Percentiles rank a stretch among this genome's conserved stretches.
Conservation (phyloP, 352 stramenopile species). For the Phytophthora sp. region DNA sequence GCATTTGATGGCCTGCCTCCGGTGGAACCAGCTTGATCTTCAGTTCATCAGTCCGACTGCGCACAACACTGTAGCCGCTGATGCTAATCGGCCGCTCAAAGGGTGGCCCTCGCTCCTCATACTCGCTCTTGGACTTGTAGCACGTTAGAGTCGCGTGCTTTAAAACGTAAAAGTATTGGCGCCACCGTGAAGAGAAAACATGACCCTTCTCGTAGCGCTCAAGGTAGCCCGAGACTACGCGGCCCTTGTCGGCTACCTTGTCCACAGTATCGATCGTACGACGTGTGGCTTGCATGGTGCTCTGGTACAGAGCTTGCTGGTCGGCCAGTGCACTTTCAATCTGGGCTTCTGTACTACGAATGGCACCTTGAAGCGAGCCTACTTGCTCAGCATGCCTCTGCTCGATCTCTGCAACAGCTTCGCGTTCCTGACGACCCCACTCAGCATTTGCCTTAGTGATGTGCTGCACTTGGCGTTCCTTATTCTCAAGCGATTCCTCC, state of each 20-base stretch:
- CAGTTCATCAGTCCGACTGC: slow-evolving; percentile 77
- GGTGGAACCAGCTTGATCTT: slow-evolving; percentile 83
- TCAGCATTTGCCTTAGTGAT: slow-evolving; percentile 56
- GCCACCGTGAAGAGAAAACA: slow-evolving; percentile 77
- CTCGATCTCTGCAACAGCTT: slow-evolving; percentile 55
- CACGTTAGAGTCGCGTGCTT: slow-evolving; percentile 71
- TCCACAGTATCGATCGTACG: slow-evolving; percentile 82
- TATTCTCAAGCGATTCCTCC: slow-evolving; percentile 51
- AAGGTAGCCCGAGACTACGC: slow-evolving; percentile 71
- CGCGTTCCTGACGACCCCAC: slow-evolving; percentile 53
- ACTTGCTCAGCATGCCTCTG: slow-evolving; percentile 48
- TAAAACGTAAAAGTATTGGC: slow-evolving; percentile 80
- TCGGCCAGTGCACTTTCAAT: slow-evolving; percentile 60
- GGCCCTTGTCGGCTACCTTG: slow-evolving; percentile 67
- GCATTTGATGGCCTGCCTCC: slow-evolving; percentile 62
- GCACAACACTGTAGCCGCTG: slow-evolving; percentile 72
- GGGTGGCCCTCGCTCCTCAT: slow-evolving; percentile 62
- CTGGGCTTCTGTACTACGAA: slow-evolving; percentile 41
- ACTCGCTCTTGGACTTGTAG: slow-evolving; percentile 79
- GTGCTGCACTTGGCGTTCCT: slow-evolving; percentile 51
- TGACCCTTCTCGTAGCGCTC: slow-evolving; percentile 80
- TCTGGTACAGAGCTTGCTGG: slow-evolving; percentile 73
- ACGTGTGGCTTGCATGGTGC: slow-evolving; percentile 78
- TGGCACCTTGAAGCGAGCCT: slow-evolving; percentile 41
- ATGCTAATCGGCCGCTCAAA: slow-evolving; percentile 59